Base-by-base conservation (phyloP, 495 filamentous ascomycete species). In the Penicillium canescens region DNA sequence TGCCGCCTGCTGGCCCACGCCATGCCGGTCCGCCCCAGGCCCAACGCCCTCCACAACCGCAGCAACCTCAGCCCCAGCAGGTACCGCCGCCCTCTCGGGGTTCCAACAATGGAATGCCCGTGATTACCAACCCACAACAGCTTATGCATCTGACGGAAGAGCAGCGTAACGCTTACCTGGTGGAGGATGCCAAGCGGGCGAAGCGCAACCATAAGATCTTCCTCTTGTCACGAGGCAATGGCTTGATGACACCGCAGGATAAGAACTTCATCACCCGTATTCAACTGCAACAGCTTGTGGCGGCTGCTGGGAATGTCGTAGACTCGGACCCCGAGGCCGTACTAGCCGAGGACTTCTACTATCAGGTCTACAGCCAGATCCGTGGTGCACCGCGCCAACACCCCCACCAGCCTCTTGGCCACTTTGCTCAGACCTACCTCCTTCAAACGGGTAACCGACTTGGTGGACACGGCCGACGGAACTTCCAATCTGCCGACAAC, bases 251-350 rank as follows among this genome's bases (percentile, higher is more conserved):
- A 16, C 95, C 95, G 3, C 91, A 96, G 65, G 94, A 99, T 71
- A 99, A 99, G 79, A 99, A 97, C 63, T 99, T 97, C 67, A 94
- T 99, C 52, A 97, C 95, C 9, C 85, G 95, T 12, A 98, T 99
- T 46, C 94, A 99, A 65, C 79, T 99, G 36, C 95, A 98, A 67
- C 95, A 98, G 62, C 82, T 99, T 23, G 90, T 99, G 40, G 85
- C 92, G 5, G 91, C 91, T 31, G 93, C 92, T 40, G 92, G 92
- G 10, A 91, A 91, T 63, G 80, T 90, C 7, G 89, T 84, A 50
- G 90, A 94, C 55, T 77, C 85, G 24, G 86, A 90, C 37, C 84
- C 86, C 0, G 92, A 96, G 59, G 85, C 89, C 47, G 84, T 88
- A 6, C 71, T 96, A 16, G 75, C 85, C 3, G 94, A 98, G 60